Percentiles rank a stretch among this genome's conserved stretches.
These are phyloP conservation scores for Leccinum truebloodii DNA, from an alignment of 768 basidiomycete genomes.

Conservation along the genomic window DNA sequence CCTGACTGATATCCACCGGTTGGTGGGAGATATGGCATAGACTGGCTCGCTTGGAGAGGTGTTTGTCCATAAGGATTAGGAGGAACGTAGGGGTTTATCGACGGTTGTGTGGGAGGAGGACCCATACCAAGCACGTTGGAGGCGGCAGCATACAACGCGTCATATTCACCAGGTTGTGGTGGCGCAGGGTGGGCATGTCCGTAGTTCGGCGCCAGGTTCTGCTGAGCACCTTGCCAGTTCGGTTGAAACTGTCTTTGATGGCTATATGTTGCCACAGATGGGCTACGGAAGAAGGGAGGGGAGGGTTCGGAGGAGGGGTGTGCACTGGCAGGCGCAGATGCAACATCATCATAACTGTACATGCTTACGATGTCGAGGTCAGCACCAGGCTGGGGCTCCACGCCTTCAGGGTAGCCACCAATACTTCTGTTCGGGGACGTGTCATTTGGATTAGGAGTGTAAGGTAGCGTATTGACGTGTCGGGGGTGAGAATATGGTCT, in stretches of 20 bases:
- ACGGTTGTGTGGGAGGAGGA: conserved; percentile 43
- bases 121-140: conserved; percentile 81
- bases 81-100: conserved; percentile 22
- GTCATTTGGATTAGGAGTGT: conserved; percentile 26
- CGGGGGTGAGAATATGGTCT: conserved; percentile 38
- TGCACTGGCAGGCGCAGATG: conserved; percentile 32
- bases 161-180: conserved; percentile 45
- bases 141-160: conserved; percentile 70
- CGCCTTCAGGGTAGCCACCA: conserved; percentile 29
- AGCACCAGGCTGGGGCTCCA: conserved; percentile 25
- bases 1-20: conserved; percentile 24
- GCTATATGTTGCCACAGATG: conserved; percentile 23
- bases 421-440: conserved; percentile 26
- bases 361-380: conserved; percentile 40
- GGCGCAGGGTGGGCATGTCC: conserved; percentile 19
- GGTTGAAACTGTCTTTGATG: conserved; percentile 21
- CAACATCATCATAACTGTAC: conserved; percentile 41
- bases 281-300: conserved; percentile 16
- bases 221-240: conserved; percentile 33
- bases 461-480: conserved; percentile 44
- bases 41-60: conserved; percentile 31
- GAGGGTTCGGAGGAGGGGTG: conserved; percentile 29
- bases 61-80: conserved; percentile 25
- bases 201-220: conserved; percentile 22
- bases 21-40: conserved; percentile 35